A percentile compares a stretch with the other conserved stretches of the same genome.
These are phyloP conservation scores for Puccinia polysora DNA, from an alignment of 1,284 basidiomycete genomes.

Conservation along the genomic window DNA sequence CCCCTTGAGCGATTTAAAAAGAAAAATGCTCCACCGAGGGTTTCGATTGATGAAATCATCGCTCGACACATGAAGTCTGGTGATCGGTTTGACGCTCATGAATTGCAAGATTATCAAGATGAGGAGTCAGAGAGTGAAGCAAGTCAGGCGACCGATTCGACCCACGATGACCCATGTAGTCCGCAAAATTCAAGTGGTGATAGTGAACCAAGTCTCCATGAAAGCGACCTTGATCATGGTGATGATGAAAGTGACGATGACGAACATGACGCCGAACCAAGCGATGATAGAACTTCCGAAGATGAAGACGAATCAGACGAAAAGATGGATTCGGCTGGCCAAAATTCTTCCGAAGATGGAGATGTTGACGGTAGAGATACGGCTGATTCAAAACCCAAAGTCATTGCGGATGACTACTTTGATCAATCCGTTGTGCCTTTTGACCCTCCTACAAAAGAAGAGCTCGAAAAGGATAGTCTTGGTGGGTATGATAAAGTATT, in stretches of 20 bases:
- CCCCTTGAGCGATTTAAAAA: constrained; percentile 48
- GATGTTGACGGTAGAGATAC: not conserved
- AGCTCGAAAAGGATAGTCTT: constrained; percentile 38
- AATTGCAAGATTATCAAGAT: constrained; percentile 54
- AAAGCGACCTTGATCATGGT: constrained; percentile 13
- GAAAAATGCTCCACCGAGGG: constrained; percentile 60
- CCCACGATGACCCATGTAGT: not conserved
- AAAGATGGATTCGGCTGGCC: not conserved
- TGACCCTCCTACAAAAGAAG: constrained; percentile 36
- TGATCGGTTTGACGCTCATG: constrained; percentile 56
- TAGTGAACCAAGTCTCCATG: constrained; percentile 44
- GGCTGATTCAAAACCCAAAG: not conserved
- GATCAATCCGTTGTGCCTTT: constrained; percentile 34
- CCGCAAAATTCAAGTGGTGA: not conserved
- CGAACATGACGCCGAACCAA: constrained; percentile 45
- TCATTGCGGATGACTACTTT: constrained; percentile 21
- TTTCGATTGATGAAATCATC: constrained; percentile 89
- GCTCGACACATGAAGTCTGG: constrained; percentile 58
- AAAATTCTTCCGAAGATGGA: not conserved
- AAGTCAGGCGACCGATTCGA: not conserved
- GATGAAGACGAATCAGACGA: constrained; percentile 45
- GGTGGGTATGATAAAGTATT: constrained; percentile 8
- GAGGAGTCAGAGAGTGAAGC: constrained; percentile 34
- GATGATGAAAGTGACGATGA: constrained; percentile 45
- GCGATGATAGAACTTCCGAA: constrained; percentile 51